Base-by-base conservation (phyloP, 1,284 basidiomycete species). In the Agroathelia rolfsii region DNA sequence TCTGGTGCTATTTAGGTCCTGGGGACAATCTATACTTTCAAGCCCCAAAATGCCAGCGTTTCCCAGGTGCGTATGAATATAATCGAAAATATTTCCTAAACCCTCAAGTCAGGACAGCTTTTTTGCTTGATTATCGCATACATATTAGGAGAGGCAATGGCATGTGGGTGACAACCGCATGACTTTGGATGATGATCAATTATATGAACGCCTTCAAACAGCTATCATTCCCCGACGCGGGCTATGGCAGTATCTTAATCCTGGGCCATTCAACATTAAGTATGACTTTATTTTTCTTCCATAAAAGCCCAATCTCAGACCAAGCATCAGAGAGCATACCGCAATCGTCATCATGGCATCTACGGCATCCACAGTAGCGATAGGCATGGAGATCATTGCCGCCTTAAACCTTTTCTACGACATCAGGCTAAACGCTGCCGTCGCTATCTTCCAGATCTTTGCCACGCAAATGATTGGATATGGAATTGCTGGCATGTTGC, bases 331-430 rank as follows among this genome's bases (percentile, higher is more conserved):
- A 37, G 70, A 80, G 45, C 72, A 77, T 49, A 70, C 71, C 0
- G 69, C 70, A 17, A 71, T 80, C 23, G 64, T 76, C 13, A 77
- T 81, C 43, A 77, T 81, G 73, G 51, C 76, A 2, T 72, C 72
- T 22, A 74, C 79, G 4, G 75, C 77, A 1, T 66, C 73, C 2
- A 66, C 66, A 4, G 70, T 73, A 0, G 77, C 79, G 0, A 62
- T 77, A 25, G 79, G 68, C 1, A 77, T 77, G 29, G 70, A 76
- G 36, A 62, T 84, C 23, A 64, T 81, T 28, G 74, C 77, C 0
- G 76, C 76, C 1, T 64, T 82, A 28, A 63, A 71, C 27, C 42
- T 61, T 16, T 66, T 53, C 28, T 79, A 81, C 41, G 60, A 72
- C 41, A 64, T 76, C 36, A 66, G 53, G 3, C 64, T 75, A 1